phyloP scores from a whole-genome alignment of 768 basidiomycete species.

The Cystobasidium ongulense region DNA sequence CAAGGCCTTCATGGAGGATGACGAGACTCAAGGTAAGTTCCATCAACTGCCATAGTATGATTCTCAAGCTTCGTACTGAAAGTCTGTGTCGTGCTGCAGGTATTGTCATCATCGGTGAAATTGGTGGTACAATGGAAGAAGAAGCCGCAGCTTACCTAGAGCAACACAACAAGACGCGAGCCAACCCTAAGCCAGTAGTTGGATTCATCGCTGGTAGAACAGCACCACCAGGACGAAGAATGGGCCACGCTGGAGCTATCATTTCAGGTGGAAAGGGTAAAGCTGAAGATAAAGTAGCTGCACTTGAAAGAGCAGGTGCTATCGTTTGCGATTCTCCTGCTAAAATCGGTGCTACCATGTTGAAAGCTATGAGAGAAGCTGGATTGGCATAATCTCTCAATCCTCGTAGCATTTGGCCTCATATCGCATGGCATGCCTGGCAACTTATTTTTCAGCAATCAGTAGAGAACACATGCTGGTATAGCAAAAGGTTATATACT shows the following conservation, averaged over 20 bases:
- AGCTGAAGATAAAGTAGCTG: conserved; percentile 86
- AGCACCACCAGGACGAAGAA: conserved; percentile 92
- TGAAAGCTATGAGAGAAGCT: conserved; percentile 53
- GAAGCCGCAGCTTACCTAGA: conserved; percentile 95
- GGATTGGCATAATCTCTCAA: background rate
- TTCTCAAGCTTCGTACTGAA: background rate
- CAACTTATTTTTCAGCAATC: background rate
- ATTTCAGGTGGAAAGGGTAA: conserved; percentile 86
- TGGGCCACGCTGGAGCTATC: conserved; percentile 71
- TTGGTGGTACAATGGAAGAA: conserved; percentile 96
- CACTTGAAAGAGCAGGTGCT: conserved; percentile 81
- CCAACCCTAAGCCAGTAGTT: conserved; percentile 85
- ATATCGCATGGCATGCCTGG: background rate
- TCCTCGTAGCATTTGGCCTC: background rate
- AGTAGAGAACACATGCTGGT: background rate
- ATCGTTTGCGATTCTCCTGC: conserved; percentile 92
- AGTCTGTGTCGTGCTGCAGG: conserved; percentile 53
- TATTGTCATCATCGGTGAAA: conserved; percentile 96
- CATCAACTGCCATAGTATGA: background rate
- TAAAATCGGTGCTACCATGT: conserved; percentile 80
- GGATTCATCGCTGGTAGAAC: conserved; percentile 97
- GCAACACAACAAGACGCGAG: conserved; percentile 78
- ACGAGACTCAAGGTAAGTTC: conserved; percentile 72
- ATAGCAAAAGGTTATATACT: background rate
- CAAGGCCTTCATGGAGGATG: conserved; percentile 91